Percentiles rank a stretch among this genome's conserved stretches.
Conservation (phyloP, 139 green algal genomes). For the Spirogloea muscicola region DNA sequence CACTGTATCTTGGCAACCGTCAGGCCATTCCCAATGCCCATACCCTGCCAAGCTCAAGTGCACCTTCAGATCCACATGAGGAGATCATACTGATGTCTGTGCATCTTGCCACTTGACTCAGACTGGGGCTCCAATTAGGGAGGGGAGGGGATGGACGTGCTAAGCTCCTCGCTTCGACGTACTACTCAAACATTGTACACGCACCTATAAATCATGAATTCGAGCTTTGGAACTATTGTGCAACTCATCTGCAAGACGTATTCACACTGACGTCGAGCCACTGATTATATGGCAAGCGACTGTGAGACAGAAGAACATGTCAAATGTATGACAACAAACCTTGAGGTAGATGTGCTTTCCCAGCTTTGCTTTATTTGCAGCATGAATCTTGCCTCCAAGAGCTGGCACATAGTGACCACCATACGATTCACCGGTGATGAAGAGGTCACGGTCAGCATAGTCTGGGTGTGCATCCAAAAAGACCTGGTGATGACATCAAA, state of each 20-base stretch:
- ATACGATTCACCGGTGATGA: slow-evolving; percentile 11
- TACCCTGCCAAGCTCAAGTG: slow-evolving; percentile 45
- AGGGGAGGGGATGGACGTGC: too few species aligned
- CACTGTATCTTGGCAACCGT: slow-evolving; percentile 83
- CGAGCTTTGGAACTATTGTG: too few species aligned
- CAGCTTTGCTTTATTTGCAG: not conserved
- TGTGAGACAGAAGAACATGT: not conserved
- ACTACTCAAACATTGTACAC: too few species aligned
- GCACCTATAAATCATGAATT: too few species aligned
- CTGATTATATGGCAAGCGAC: not conserved
- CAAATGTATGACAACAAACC: not conserved
- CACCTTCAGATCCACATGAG: too few species aligned
- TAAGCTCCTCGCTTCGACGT: too few species aligned
- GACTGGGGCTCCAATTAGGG: too few species aligned
- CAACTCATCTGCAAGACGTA: too few species aligned
- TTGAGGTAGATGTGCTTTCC: not conserved
- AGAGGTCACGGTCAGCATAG: not conserved
- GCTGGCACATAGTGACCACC: not conserved
- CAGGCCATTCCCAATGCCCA: slow-evolving; percentile 90
- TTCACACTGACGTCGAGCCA: too few species aligned
- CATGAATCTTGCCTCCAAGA: not conserved
- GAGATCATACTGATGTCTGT: too few species aligned
- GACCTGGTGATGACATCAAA: not conserved
- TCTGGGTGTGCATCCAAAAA: slow-evolving; percentile 27
- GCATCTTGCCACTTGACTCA: too few species aligned